Base-by-base conservation (phyloP, 768 basidiomycete species). In the Termitomyces sp. region DNA sequence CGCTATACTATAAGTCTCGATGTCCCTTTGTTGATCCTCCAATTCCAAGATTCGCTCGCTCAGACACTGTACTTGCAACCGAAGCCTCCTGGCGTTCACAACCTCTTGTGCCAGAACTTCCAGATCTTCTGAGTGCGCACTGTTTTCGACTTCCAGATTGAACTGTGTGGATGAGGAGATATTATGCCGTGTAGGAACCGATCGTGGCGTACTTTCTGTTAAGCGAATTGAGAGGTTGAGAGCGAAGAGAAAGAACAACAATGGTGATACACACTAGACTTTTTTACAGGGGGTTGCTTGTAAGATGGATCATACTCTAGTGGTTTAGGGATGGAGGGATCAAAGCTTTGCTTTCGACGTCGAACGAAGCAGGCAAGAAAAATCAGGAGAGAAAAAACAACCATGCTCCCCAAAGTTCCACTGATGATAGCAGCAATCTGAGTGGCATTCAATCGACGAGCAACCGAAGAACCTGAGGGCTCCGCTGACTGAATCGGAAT, bases 41-140 rank as follows among this genome's bases (percentile, higher is more conserved):
- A 60, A 49, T 37, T 60, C 50, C 7, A 33, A 28, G n/a, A 60
- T 42, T 26, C 59, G 54, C 15, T 56, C 54, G 5, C 33, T 56
- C 46, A 60, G 26, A 11, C 30, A 45, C 35, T 51, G 55, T 19
- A 60, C 31, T 23, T 59, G 58, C 41, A 45, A 12, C 11, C 38
- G 33, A 6, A 59, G 23, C 17, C 30, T 33, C n/a, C 38, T 52
- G 15, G 37, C 23, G 15, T 14, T 48, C 23, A 52, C 4, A 28
- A 45, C 45, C 2, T 53, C 50, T 31, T 48, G 50, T 37, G 19
- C 17, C 7, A 52, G 19, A 28, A 38, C 50, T 17, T 47, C 38
- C 50, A 59, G 14, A 17, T 35, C 48, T 31, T 35, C 50, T 26
- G 42, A 3, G 19, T 11, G 19, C 2, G 26, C n/a, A 35, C 37